Evolutionary conservation across 371 early-diverging fungal genomes (phyloP), one percentile per base, ranked within the genome.

Genomic region (Parasitella parasitica): DNA sequence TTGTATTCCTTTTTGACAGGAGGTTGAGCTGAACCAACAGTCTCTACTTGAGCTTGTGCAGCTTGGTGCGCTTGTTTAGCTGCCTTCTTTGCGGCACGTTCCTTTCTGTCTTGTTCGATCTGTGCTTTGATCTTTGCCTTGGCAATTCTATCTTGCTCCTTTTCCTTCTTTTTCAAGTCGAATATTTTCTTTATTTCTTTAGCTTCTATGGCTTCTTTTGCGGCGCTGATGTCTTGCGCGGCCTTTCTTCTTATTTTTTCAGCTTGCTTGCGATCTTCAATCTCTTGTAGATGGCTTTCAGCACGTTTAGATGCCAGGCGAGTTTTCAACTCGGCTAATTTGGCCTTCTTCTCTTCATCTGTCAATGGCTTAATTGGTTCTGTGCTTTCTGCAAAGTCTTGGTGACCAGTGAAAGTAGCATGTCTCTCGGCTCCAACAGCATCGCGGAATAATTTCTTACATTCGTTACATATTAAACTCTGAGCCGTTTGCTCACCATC

Each of bases 401-500:
- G 83, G 71, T 97, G 97, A 0, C 87, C 85, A 1, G 93, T 89
- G 50, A 87, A 85, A 36, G 86, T 79, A 13, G 96, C 97, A 70
- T 95, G 97, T 63, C 85, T 64, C 65, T 94, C 89, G 7, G 95
- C 94, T 36, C 86, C 85, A 15, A 76, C 67, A n/a, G 89, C 91
- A 77, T 92, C 91, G 26, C 90, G 80, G 63, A 97, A 86, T 34
- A 92, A 75, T 67, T 92, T 89, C 46, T 86, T 84, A 69, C 97
- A 97, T 60, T 94, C 96, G 64, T 94, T 89, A 75, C 95, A 95
- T 27, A 85, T 75, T 20, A 97, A 78, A 20, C 92, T 92, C 54
- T 89, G 86, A 2, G 92, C 90, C 13, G 82, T 84, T 67, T 84
- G 84, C 52, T 88, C 83, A 7, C 83, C 85, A 27, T 85, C 84